A percentile compares a stretch with the other conserved stretches of the same genome.
Evolutionary conservation across 345 rosid species (phyloP).

Genomic region (Psidium guajava): DNA sequence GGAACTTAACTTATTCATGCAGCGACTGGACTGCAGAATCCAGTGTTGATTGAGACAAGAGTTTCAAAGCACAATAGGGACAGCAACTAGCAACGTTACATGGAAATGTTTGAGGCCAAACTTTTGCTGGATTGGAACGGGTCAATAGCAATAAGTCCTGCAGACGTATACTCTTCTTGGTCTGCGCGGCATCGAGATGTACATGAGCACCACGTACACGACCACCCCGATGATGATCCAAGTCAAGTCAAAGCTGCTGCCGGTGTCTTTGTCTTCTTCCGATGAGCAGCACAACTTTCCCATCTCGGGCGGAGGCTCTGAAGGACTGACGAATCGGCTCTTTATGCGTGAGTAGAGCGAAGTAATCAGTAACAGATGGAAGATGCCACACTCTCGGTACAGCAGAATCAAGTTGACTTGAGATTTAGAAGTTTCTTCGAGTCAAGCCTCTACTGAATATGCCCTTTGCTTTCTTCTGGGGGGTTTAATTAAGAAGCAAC

Average conservation of each 20-base stretch:
- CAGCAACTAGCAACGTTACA: neutral
- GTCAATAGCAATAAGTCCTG: conserved; percentile 12
- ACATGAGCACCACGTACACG: conserved; percentile 23
- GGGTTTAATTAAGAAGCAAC: neutral
- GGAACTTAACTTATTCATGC: neutral
- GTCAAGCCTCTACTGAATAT: neutral
- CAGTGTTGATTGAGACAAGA: neutral
- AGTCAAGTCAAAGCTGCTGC: conserved; percentile 3
- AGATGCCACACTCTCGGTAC: neutral
- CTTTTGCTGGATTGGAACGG: neutral
- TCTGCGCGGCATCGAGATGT: conserved; percentile 20
- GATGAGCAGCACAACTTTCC: conserved; percentile 24
- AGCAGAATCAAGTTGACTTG: conserved; percentile 2
- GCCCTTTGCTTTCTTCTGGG: neutral
- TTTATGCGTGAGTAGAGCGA: neutral
- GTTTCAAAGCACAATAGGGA: neutral
- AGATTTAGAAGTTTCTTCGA: neutral
- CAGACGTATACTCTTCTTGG: conserved; percentile 9
- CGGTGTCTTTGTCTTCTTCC: conserved; percentile 3
- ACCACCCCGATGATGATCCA: conserved; percentile 18
- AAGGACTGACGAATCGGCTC: neutral
- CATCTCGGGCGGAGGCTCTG: neutral
- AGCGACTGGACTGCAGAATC: neutral
- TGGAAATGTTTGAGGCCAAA: neutral
- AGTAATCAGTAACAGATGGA: neutral